Evolutionary conservation across 169 alveolate species (phyloP), one percentile per base, ranked within the genome.

Genomic region (Eimeria necatrix): DNA sequence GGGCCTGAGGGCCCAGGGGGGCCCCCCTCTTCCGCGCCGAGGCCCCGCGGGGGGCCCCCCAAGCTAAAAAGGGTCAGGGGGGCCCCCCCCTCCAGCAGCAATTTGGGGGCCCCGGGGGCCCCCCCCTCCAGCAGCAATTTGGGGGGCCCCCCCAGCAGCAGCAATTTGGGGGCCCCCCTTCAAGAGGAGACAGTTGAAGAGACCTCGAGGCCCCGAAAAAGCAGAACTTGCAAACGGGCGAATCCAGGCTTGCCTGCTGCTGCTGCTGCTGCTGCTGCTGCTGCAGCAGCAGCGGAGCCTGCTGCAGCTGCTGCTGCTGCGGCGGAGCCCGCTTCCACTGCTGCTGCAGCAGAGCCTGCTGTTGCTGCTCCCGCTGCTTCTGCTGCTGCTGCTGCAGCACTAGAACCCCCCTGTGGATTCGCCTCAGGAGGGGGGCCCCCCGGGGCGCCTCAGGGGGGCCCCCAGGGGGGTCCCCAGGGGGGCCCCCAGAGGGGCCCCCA

Each of bases 21-120:
- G 52, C 51, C 4, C 5, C 83, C 51, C 83, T 24, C 24, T 32
- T n/a, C 51, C 83, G 14, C 9, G 14, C 41, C 14, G 53, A 14
- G 16, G 41, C 4, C 41, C 51, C 14, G 46, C 51, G 41, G 46
- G 83, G 7, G 51, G 53, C 18, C 51, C 51, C 83, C 53, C 51
- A 14, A 71, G 83, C 83, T n/a, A 71, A 71, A n/a, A 48, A 71
- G 83, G 24, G 83, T 32, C 3, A 32, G 83, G 83, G 83, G 53
- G 46, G 51, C 51, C 83, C 53, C 51, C 83, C 14, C 10, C 83
- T 9, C 24, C 51, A 24, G 16, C 51, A n/a, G 83, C 4, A 71
- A n/a, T n/a, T 20, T 20, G 10, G 20, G 16, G 51, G 24, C 52
- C 51, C 46, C 9, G 51, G 46, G 46, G 83, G 49, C 83, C 51